Evolutionary conservation across 2,329 filamentous ascomycete species (phyloP).

Genomic region (Diaporthe batatas): DNA sequence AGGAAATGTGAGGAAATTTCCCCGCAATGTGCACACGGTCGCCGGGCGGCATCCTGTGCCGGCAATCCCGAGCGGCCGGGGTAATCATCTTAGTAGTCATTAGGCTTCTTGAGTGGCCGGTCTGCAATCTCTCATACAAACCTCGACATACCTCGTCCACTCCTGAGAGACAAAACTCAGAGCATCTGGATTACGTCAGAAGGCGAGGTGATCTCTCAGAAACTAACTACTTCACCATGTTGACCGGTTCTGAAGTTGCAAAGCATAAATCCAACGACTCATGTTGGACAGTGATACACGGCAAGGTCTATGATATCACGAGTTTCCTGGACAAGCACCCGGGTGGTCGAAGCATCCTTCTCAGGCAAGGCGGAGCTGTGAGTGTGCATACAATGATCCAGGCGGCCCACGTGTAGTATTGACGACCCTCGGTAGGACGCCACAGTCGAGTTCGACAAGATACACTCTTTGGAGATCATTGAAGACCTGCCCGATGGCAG

Average conservation of each 20-base stretch:
- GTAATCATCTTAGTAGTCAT: not conserved
- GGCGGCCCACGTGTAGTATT: not conserved
- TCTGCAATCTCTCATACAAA: not conserved
- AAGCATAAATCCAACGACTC: constrained; percentile 52
- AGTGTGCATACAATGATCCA: constrained; percentile 32
- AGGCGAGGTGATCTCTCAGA: not conserved
- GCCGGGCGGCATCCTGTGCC: constrained; percentile 14
- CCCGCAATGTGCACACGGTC: constrained; percentile 6
- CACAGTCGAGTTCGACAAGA: constrained; percentile 50
- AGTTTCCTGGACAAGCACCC: constrained; percentile 52
- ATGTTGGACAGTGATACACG: constrained; percentile 55
- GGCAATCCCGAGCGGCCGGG: constrained; percentile 24
- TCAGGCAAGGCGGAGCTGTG: constrained; percentile 50
- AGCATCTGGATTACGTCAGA: not conserved
- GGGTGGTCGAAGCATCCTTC: constrained; percentile 49
- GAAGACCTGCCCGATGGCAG: constrained; percentile 50
- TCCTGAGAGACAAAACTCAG: not conserved
- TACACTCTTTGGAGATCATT: constrained; percentile 49
- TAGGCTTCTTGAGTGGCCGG: constrained; percentile 8
- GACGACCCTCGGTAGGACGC: constrained; percentile 47
- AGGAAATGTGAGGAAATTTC: constrained; percentile 24
- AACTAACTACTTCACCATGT: constrained; percentile 28
- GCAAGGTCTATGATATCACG: constrained; percentile 54
- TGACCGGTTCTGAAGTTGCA: constrained; percentile 52
- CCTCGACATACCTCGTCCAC: not conserved